Evolutionary conservation across 78 protist genomes (phyloP).

Genomic region (Pigoraptor vietnamica): DNA sequence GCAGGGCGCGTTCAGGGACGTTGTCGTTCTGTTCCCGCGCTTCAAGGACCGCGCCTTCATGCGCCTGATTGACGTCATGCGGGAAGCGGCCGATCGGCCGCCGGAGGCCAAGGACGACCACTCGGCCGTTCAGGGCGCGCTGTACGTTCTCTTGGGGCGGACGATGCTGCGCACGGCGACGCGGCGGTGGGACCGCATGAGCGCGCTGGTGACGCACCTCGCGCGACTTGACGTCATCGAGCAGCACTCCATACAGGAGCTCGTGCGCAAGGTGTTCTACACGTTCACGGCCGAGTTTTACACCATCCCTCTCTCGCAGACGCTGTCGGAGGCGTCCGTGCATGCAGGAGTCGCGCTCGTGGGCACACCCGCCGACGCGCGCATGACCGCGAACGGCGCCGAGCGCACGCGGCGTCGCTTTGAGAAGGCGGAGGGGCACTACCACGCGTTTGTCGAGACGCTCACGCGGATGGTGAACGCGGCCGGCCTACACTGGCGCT

Average conservation of each 20-base stretch:
- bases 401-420: not conserved
- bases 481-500: not conserved
- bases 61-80: not conserved
- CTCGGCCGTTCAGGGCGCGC: not conserved
- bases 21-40: not conserved
- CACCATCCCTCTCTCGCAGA: not conserved
- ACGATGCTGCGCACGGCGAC: not conserved
- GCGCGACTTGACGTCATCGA: not conserved
- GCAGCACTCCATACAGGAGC: not conserved
- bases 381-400: not conserved
- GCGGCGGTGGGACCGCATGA: not conserved
- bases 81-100: not conserved
- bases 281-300: not conserved
- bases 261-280: not conserved
- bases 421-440: not conserved
- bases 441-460: not conserved
- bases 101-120: not conserved
- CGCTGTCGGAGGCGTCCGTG: not conserved
- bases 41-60: not conserved
- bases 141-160: not conserved
- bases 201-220: not conserved
- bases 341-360: not conserved
- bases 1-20: not conserved
- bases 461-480: not conserved
- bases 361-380: not conserved